Evolutionary conservation across 495 filamentous ascomycete species (phyloP), one percentile per base, ranked within the genome.

Genomic region (Penicillium soppii): DNA sequence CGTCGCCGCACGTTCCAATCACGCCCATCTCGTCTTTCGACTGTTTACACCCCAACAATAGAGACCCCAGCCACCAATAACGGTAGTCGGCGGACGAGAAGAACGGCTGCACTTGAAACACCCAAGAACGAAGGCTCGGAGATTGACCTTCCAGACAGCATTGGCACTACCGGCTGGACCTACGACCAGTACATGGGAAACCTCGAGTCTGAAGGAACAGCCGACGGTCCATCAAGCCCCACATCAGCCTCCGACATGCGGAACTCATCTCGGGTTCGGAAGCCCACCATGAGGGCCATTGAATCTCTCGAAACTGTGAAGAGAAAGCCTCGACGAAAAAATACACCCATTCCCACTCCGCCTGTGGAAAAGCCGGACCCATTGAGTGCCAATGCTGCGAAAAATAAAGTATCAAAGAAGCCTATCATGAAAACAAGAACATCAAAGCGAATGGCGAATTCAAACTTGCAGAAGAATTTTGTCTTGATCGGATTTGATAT

Each of bases 261-360:
- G 6, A 55, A 61, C 4, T 75, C 73, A 7, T 53, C 62, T 0
- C 62, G 73, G 1, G 10, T 66, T 19, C 67, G 73, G 8, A 75
- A 75, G 43, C 71, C 71, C 0, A 75, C 72, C 2, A 61, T 61
- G 9, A 59, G 65, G 12, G 72, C 72, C 13, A 52, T 75, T 15
- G 74, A 77, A 43, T 67, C 71, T 6, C 33, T 66, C 8, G 62
- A 70, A 36, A 69, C 63, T 1, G 50, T 55, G 20, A 47, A 63
- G 36, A 57, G 56, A 7, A 56, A 61, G 43, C 44, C 59, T 20
- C 67, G 63, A 7, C 49, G 46, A 4, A 47, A 33, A 9, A 47
- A 47, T 2, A 45, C 37, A 16, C n/a, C 29, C 43, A 50, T 5
- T 20, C 47, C 53, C 16, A 45, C 20, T 45, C 54, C n/a, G 42